Evolutionary conservation across 2,329 filamentous ascomycete species (phyloP).

Genomic region (Xylariaceae sp.): DNA sequence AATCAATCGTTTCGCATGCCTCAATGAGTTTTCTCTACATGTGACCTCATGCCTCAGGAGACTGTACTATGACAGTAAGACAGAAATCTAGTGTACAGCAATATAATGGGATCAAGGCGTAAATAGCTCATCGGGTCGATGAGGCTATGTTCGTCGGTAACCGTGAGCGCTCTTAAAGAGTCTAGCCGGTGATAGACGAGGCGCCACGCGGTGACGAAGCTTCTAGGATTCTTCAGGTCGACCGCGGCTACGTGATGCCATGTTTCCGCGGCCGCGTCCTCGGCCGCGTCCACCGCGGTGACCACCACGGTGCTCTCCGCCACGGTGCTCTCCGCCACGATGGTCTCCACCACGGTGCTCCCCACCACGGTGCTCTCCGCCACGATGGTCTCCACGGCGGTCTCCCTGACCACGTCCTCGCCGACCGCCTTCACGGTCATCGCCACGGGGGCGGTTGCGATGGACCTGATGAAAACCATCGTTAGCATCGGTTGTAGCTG

Average conservation of each 20-base stretch:
- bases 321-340: conserved; percentile 24
- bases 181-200: conserved; percentile 17
- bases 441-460: conserved; percentile 30
- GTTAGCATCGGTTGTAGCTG: conserved; percentile 24
- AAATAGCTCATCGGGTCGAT: conserved; percentile 6
- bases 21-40: conserved; percentile 15
- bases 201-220: conserved; percentile 20
- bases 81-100: conserved; percentile 20
- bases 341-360: conserved; percentile 30
- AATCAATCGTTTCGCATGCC: conserved; percentile 17
- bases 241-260: conserved; percentile 22
- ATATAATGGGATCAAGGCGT: conserved; percentile 10
- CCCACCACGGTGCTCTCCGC: conserved; percentile 25
- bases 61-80: conserved; percentile 10
- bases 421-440: conserved; percentile 28
- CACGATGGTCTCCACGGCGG: conserved; percentile 28
- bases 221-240: conserved; percentile 31
- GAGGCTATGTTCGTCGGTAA: conserved; percentile 11
- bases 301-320: conserved; percentile 29
- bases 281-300: conserved; percentile 29
- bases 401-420: conserved; percentile 30
- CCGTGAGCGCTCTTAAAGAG: conserved; percentile 13
- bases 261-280: conserved; percentile 25
- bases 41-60: conserved; percentile 10
- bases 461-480: conserved; percentile 33